phyloP scores from a whole-genome alignment of 176 grass and related monocot species.

The Hyparrhenia diplandra region DNA sequence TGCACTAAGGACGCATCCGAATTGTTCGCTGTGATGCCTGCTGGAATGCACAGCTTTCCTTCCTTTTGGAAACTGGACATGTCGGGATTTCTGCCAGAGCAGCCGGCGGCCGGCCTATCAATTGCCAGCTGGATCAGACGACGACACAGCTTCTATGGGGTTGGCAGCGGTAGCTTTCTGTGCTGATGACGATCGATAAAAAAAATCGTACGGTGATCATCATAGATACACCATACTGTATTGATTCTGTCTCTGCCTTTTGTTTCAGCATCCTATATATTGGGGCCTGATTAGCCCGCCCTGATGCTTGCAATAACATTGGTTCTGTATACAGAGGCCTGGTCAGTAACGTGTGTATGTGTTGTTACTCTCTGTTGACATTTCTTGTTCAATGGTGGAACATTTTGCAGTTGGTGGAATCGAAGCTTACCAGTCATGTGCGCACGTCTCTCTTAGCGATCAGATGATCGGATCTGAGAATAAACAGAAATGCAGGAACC shows the following conservation, averaged over 20 bases:
- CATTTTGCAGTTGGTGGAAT: neutral
- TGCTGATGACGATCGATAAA: neutral
- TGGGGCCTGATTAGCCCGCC: neutral
- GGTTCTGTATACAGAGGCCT: no score
- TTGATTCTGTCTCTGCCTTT: neutral
- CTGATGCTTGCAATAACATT: constrained; percentile 3
- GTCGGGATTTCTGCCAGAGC: neutral
- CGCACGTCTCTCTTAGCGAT: neutral
- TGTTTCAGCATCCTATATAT: neutral
- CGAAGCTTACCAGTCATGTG: neutral
- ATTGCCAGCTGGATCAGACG: constrained; percentile 10
- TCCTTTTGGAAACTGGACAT: neutral
- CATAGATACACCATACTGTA: no score
- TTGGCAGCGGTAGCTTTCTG: neutral
- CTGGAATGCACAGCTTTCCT: neutral
- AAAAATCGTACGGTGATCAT: neutral
- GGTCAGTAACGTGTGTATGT: neutral
- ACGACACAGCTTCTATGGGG: neutral
- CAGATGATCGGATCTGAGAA: neutral
- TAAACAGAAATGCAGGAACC: neutral
- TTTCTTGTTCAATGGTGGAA: neutral
- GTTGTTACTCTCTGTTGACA: neutral
- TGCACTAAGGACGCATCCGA: neutral
- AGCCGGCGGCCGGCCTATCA: no score
- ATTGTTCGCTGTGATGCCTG: neutral